phyloP scores from a whole-genome alignment of 495 filamentous ascomycete genomes.

The Penicillium lagena region DNA sequence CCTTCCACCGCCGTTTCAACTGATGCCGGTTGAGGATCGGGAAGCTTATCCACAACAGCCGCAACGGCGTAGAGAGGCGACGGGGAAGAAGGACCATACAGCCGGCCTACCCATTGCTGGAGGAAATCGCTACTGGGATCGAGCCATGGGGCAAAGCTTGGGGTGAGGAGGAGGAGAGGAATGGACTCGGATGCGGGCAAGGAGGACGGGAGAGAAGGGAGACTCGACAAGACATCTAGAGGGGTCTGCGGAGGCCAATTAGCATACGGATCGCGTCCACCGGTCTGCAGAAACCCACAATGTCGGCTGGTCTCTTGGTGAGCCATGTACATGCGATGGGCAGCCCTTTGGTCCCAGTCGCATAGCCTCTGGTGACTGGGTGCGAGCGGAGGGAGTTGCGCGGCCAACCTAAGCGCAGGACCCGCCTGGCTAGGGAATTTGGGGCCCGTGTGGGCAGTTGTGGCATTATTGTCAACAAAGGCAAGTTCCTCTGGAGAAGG shows the following conservation, averaged over 20 bases:
- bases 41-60: conserved; percentile 34
- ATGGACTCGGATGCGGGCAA: conserved; percentile 7
- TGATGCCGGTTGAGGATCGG: conserved; percentile 6
- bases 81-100: conserved; percentile 7
- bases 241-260: conserved; percentile 17
- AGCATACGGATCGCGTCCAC: neutral
- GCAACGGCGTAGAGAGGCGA: conserved; percentile 21
- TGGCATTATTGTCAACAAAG: too few relatives aligned
- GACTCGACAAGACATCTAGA: conserved; percentile 27
- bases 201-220: conserved; percentile 12
- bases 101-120: conserved; percentile 19
- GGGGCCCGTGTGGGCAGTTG: too few relatives aligned
- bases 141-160: conserved; percentile 35
- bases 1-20: conserved; percentile 22
- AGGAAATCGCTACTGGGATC: conserved; percentile 27
- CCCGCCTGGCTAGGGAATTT: neutral
- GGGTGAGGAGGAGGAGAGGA: conserved; percentile 32
- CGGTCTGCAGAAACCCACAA: conserved; percentile 16
- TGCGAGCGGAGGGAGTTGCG: conserved; percentile 5
- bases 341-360: conserved; percentile 10
- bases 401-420: conserved; percentile 8
- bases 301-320: conserved; percentile 26
- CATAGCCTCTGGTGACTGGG: conserved; percentile 13
- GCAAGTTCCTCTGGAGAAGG: too few relatives aligned
- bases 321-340: conserved; percentile 33